phyloP scores from a whole-genome alignment of 345 rosid genomes.

The Salix caprea region DNA sequence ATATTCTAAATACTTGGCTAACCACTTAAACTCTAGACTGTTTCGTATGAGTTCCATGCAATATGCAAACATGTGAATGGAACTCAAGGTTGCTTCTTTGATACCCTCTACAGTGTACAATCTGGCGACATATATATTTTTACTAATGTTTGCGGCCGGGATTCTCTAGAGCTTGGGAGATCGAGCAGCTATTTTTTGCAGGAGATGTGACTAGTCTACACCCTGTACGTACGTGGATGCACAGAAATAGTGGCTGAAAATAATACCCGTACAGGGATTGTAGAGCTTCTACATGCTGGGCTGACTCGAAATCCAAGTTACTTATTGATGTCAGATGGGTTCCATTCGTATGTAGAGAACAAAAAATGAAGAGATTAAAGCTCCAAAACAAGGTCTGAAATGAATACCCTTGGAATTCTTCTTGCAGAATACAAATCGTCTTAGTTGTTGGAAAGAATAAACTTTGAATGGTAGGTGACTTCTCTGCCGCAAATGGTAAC shows the following conservation, averaged over 20 bases:
- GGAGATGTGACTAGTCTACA: constrained; percentile 13
- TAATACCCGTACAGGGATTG: too few relatives aligned
- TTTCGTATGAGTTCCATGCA: constrained; percentile 32
- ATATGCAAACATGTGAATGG: constrained; percentile 33
- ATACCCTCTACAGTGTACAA: constrained; percentile 16
- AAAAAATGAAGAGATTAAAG: not conserved
- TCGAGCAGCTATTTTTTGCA: constrained; percentile 6
- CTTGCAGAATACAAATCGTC: not conserved
- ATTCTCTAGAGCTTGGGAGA: constrained; percentile 21
- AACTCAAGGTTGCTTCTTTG: constrained; percentile 25
- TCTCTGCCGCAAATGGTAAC: not conserved
- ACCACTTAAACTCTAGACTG: constrained; percentile 3
- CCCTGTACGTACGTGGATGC: constrained; percentile 35
- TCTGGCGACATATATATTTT: constrained; percentile 15
- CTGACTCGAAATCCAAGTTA: constrained; percentile 22
- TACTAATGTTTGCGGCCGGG: not conserved
- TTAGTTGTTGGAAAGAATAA: not conserved
- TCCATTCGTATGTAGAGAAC: too few relatives aligned
- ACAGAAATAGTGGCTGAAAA: constrained; percentile 10
- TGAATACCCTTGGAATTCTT: too few relatives aligned
- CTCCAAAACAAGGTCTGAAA: constrained; percentile 17
- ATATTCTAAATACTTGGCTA: too few relatives aligned
- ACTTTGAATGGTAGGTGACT: not conserved
- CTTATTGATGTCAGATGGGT: constrained; percentile 25
- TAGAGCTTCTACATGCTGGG: not conserved